Evolutionary conservation across 2,329 filamentous ascomycete genomes (phyloP).

Genomic region (Laburnicola sp.): DNA sequence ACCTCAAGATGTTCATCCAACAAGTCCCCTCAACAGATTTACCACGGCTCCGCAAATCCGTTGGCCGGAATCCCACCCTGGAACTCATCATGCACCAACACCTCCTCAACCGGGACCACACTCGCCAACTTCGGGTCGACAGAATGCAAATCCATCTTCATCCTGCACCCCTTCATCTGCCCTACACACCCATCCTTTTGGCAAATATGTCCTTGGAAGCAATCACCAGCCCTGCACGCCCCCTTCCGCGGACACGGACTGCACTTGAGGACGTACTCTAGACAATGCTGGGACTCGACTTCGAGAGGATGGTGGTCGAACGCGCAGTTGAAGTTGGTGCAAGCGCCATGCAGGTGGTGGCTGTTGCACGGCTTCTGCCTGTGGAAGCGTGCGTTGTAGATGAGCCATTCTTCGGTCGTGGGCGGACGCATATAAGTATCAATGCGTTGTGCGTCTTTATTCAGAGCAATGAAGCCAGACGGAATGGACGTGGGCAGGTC

Average conservation of each 20-base stretch:
- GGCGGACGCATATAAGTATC: slow-evolving; percentile 49
- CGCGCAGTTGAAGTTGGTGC: slow-evolving; percentile 39
- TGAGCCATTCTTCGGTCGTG: slow-evolving; percentile 41
- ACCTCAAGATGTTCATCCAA: too few species aligned
- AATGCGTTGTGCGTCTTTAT: slow-evolving; percentile 52
- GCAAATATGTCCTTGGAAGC: slow-evolving; percentile 53
- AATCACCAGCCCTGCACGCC: slow-evolving; percentile 49
- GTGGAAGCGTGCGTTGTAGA: slow-evolving; percentile 42
- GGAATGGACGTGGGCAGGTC: slow-evolving; percentile 19
- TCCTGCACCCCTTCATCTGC: slow-evolving; percentile 25
- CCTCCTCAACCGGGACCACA: slow-evolving; percentile 22
- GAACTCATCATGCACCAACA: neutral
- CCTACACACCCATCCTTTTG: slow-evolving; percentile 37
- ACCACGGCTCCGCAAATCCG: neutral
- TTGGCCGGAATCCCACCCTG: neutral
- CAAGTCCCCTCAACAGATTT: too few species aligned
- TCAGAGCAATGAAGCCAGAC: slow-evolving; percentile 49
- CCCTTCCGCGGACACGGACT: slow-evolving; percentile 49
- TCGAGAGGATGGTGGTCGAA: slow-evolving; percentile 54
- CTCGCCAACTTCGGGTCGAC: slow-evolving; percentile 22
- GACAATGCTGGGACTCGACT: slow-evolving; percentile 43
- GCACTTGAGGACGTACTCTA: slow-evolving; percentile 51
- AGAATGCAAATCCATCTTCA: slow-evolving; percentile 30
- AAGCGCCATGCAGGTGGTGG: slow-evolving; percentile 50
- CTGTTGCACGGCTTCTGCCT: slow-evolving; percentile 55